Percentiles rank a stretch among this genome's conserved stretches.
phyloP scores from a whole-genome alignment of 2,329 filamentous ascomycete genomes.

The Drechslerella dactyloides region DNA sequence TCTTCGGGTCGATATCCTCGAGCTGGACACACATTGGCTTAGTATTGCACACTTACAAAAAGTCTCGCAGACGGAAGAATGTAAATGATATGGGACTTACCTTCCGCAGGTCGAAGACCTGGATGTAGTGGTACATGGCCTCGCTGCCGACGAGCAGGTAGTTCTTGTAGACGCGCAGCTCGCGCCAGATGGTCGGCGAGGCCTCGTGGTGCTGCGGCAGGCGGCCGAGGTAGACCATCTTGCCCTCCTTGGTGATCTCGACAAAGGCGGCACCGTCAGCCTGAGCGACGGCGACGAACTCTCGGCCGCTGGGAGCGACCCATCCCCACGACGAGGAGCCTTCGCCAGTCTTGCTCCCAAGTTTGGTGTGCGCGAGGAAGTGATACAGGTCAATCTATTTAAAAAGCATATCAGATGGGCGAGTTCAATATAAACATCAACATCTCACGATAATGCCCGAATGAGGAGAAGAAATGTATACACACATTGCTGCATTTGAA shows the following conservation, averaged over 20 bases:
- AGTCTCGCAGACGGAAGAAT: neutral
- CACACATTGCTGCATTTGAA: slow-evolving; percentile 44
- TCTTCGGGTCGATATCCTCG: slow-evolving; percentile 60
- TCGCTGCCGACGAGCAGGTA: slow-evolving; percentile 60
- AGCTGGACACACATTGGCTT: slow-evolving; percentile 62
- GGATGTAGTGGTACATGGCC: slow-evolving; percentile 64
- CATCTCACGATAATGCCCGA: too few species aligned
- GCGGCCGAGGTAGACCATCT: slow-evolving; percentile 53
- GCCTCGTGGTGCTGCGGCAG: slow-evolving; percentile 52
- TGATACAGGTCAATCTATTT: slow-evolving; percentile 56
- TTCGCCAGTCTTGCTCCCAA: slow-evolving; percentile 58
- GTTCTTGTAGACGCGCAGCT: slow-evolving; percentile 58
- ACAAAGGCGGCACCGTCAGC: slow-evolving; percentile 54
- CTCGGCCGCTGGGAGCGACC: slow-evolving; percentile 52
- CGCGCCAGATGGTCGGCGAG: slow-evolving; percentile 53
- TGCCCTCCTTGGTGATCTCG: slow-evolving; percentile 53
- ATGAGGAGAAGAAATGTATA: too few species aligned
- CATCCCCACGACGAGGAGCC: slow-evolving; percentile 56
- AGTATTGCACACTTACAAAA: too few species aligned
- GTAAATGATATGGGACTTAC: slow-evolving; percentile 17
- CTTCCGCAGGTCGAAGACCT: slow-evolving; percentile 68
- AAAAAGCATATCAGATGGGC: neutral
- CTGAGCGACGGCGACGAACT: slow-evolving; percentile 53
- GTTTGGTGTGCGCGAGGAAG: slow-evolving; percentile 58
- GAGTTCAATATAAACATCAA: neutral